Conservation (phyloP, 176 grass and related monocot species). For the barley (Hordeum vulgare) region MorexV3_pseudomolecules_assembly NC_058524.1:216126348-216126847, state of each 20-base stretch:
- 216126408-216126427: slow-evolving; percentile 54
- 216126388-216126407: slow-evolving; percentile 44
- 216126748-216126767: slow-evolving; percentile 49
- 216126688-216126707: slow-evolving; percentile 51
- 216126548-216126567: slow-evolving; percentile 57
- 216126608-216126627: slow-evolving; percentile 31
- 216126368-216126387: slow-evolving; percentile 53
- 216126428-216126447: slow-evolving; percentile 84
- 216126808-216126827: slow-evolving; percentile 34
- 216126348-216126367: slow-evolving; percentile 46
- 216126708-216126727: slow-evolving; percentile 42
- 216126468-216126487: slow-evolving; percentile 54
- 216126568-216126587: slow-evolving; percentile 58
- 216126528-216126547: slow-evolving; percentile 78
- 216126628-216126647: slow-evolving; percentile 54
- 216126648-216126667: slow-evolving; percentile 60
- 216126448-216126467: slow-evolving; percentile 56
- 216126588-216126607: slow-evolving; percentile 54
- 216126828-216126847: slow-evolving; percentile 28
- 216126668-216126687: slow-evolving; percentile 30
- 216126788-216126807: slow-evolving; percentile 49
- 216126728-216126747: slow-evolving; percentile 42
- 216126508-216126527: slow-evolving; percentile 66
- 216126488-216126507: slow-evolving; percentile 37
- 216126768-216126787: slow-evolving; percentile 50